These are phyloP conservation scores for Aspergillus phoenicis DNA, from an alignment of 2,329 filamentous ascomycete genomes.

Conservation along the genomic window DNA sequence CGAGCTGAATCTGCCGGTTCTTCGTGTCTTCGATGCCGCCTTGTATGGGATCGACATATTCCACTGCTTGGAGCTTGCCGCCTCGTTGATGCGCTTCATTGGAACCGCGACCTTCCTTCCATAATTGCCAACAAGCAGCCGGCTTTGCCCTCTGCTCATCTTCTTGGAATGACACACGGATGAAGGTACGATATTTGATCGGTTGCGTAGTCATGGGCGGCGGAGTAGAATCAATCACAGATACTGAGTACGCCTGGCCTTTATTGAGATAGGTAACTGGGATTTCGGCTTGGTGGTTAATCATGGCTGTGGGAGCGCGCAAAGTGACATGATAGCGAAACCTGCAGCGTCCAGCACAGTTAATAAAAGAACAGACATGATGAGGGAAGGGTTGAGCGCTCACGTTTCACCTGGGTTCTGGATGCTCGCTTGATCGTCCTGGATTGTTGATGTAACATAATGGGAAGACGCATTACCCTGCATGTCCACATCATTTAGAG, in stretches of 20 bases:
- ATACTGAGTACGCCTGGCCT: slow-evolving; percentile 88
- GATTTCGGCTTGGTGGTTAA: slow-evolving; percentile 80
- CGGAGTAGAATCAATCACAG: slow-evolving; percentile 75
- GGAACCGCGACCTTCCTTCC: slow-evolving; percentile 95
- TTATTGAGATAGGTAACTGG: slow-evolving; percentile 99
- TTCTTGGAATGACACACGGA: slow-evolving; percentile 96
- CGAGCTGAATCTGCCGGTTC: slow-evolving; percentile 67
- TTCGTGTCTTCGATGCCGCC: slow-evolving; percentile 59
- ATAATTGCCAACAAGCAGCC: slow-evolving; percentile 81
- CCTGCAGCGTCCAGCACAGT: slow-evolving; percentile 38
- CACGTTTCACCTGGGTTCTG: slow-evolving; percentile 56
- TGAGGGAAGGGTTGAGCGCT: slow-evolving; percentile 21
- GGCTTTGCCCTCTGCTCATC: slow-evolving; percentile 87
- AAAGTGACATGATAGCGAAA: slow-evolving; percentile 90
- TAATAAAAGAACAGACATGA: slow-evolving; percentile 14
- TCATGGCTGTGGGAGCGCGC: slow-evolving; percentile 95
- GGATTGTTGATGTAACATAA: slow-evolving; percentile 32
- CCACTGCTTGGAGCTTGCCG: slow-evolving; percentile 89
- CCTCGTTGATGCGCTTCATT: slow-evolving; percentile 94
- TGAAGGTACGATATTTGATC: slow-evolving; percentile 80
- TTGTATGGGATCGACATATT: slow-evolving; percentile 75
- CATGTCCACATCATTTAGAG: slow-evolving; percentile 58
- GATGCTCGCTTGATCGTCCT: slow-evolving; percentile 30
- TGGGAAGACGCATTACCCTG: slow-evolving; percentile 57
- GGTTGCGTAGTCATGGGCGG: slow-evolving; percentile 61